Percentiles rank a stretch among this genome's conserved stretches.
Evolutionary conservation across 495 filamentous ascomycete species (phyloP).

Genomic region (Trichoderma virens): DNA sequence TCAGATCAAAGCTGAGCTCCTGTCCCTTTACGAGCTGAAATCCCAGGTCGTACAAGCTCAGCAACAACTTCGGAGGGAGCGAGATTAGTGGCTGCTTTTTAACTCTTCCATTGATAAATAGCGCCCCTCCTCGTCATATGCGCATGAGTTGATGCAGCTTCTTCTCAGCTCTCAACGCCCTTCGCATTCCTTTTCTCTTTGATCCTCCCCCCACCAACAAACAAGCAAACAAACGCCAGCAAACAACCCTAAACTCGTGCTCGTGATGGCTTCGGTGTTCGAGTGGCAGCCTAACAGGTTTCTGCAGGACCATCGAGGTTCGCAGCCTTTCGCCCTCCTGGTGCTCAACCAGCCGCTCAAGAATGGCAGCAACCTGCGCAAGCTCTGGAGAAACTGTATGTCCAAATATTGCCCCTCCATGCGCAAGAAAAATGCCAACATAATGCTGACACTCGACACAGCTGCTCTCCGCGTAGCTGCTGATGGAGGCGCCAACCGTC

Average conservation of each 20-base stretch:
- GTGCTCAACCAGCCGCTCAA: slow-evolving; percentile 67
- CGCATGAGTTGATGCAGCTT: not conserved
- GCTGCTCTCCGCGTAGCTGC: slow-evolving; percentile 62
- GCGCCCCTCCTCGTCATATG: not conserved
- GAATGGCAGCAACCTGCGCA: slow-evolving; percentile 36
- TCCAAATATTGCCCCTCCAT: not conserved
- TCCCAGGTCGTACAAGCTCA: not conserved
- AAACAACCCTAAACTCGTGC: not conserved
- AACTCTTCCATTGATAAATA: not conserved
- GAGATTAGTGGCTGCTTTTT: too few relatives aligned
- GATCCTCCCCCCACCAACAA: too few relatives aligned
- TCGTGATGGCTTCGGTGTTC: slow-evolving; percentile 20
- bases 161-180: too few relatives aligned
- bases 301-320: slow-evolving; percentile 13
- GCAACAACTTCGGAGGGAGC: too few relatives aligned
- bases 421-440: not conserved
- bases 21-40: not conserved
- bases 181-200: too few relatives aligned
- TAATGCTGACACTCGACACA: slow-evolving; percentile 22
- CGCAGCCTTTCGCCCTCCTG: slow-evolving; percentile 47
- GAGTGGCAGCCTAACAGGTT: slow-evolving; percentile 49
- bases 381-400: slow-evolving; percentile 53
- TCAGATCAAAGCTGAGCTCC: too few relatives aligned
- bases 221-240: too few relatives aligned
- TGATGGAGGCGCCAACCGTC: slow-evolving; percentile 83